These are phyloP conservation scores for Chlamydomonas reinhardtii DNA, from an alignment of 163 green algal genomes.

Conservation along the genomic window DNA sequence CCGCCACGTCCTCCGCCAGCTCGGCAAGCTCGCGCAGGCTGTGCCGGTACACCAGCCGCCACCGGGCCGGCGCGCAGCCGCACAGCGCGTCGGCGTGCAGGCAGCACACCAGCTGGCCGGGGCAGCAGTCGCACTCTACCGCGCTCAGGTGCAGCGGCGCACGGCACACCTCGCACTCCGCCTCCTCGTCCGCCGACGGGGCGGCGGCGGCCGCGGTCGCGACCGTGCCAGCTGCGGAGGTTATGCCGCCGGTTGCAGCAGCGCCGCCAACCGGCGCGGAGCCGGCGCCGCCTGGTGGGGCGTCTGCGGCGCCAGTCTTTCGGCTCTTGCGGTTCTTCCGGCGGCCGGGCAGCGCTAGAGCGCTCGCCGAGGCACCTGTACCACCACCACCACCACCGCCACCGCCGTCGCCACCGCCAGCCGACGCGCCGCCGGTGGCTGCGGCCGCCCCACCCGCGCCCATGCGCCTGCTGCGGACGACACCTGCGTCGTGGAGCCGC, in stretches of 20 bases:
- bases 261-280: too few species aligned
- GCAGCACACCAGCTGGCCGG: conserved; percentile 71
- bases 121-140: conserved; percentile 80
- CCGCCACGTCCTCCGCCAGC: conserved; percentile 9
- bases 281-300: too few species aligned
- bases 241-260: too few species aligned
- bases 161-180: conserved; percentile 80
- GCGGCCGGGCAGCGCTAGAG: too few species aligned
- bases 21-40: conserved; percentile 75
- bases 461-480: conserved; percentile 21
- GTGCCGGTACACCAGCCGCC: conserved; percentile 81
- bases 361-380: too few species aligned
- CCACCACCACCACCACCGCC: conserved; percentile 51
- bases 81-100: conserved; percentile 81
- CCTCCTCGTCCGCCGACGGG: not conserved
- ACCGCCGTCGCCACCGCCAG: too few species aligned
- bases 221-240: too few species aligned
- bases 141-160: conserved; percentile 74
- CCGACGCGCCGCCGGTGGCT: not conserved
- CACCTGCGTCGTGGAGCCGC: not conserved
- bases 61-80: conserved; percentile 68
- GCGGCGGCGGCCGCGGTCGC: conserved; percentile 53
- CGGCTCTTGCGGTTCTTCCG: too few species aligned
- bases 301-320: too few species aligned
- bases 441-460: conserved; percentile 56